phyloP scores from a whole-genome alignment of 1,139 yeast genomes.

The Geotrichum aggregatum region DNA sequence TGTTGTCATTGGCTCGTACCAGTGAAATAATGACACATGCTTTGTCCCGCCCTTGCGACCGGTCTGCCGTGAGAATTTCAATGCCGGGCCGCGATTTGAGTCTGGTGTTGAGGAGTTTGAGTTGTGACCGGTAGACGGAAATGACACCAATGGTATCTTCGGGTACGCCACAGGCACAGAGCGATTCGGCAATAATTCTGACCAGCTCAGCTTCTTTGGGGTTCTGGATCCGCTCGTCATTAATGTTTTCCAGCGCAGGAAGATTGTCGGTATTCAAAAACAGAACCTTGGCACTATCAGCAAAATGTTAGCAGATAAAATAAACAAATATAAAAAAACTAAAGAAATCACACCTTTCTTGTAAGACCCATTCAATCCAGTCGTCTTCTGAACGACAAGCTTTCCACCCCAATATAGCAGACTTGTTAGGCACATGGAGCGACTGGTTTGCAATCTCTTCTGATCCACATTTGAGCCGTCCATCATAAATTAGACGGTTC shows the following conservation, averaged over 20 bases:
- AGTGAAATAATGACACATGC: constrained; percentile 82
- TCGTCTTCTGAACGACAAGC: constrained; percentile 21
- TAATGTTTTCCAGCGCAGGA: constrained; percentile 53
- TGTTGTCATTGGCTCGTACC: constrained; percentile 70
- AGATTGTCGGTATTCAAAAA: constrained; percentile 74
- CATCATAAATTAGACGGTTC: constrained; percentile 72
- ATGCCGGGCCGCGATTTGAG: constrained; percentile 39
- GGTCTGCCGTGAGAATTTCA: constrained; percentile 89
- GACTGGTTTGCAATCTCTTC: constrained; percentile 55
- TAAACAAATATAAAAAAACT: neutral
- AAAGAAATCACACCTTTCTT: constrained; percentile 32
- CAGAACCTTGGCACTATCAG: constrained; percentile 51
- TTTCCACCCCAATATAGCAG: constrained; percentile 20
- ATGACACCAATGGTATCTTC: constrained; percentile 71
- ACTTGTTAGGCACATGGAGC: constrained; percentile 46
- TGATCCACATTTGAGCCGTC: constrained; percentile 72
- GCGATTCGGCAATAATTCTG: constrained; percentile 56
- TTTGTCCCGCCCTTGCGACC: constrained; percentile 93
- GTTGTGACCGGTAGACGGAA: constrained; percentile 82
- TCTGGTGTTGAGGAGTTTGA: constrained; percentile 51
- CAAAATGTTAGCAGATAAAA: neutral
- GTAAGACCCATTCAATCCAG: constrained; percentile 48
- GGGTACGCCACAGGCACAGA: constrained; percentile 57
- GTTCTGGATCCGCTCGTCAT: constrained; percentile 70
- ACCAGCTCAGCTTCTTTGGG: constrained; percentile 64